Base-by-base conservation (phyloP, 2,329 filamentous ascomycete genomes). In the Ceratocystis eucalypticola region DNA sequence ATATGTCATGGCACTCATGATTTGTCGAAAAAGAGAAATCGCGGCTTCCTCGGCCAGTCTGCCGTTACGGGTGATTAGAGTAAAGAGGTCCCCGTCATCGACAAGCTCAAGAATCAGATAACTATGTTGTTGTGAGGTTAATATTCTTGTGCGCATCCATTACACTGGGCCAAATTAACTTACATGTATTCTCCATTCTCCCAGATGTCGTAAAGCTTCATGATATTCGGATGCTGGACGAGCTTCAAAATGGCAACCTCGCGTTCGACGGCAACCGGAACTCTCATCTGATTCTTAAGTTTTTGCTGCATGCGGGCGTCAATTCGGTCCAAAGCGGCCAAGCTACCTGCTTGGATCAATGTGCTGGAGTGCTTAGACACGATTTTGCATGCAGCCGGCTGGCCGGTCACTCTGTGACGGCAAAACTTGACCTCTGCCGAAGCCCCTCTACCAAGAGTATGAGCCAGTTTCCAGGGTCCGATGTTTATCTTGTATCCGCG, bases 211-310 rank as follows among this genome's bases (percentile, higher is more conserved):
- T 93, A 94, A 8, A 99, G 78, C 70, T 89, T 90, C 75, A 96
- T 92, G 71, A 97, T 93, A 74, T 97, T 94, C 5, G 88, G 89
- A 76, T 99, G 94, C 72, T 96, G 88, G 68, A 97, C 89, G 67
- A 97, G 82, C 77, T 96, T 97, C 83, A 99, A 91, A 71, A 99
- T 95, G 41, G 93, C 91, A 50, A 99, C 92, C 74, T 99, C 94
- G 65, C 94, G 84, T 76, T 97, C 93, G 69, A 99, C 88, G 1
- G 91, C 89, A 72, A 93, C 85, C 1, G 93, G 93, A 73, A 96
- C 91, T 65, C 84, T 82, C 70, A 86, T 83, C 67, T 87, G 80
- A 50, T 86, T 85, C 63, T 83, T 79, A 45, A 80, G 77, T 68
- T 77, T 79, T 46, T 80, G 80, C 30, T 80, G 83, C 65, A 79